These are phyloP conservation scores for Sphagnurus paluster DNA, from an alignment of 1,284 basidiomycete species.

Conservation along the genomic window DNA sequence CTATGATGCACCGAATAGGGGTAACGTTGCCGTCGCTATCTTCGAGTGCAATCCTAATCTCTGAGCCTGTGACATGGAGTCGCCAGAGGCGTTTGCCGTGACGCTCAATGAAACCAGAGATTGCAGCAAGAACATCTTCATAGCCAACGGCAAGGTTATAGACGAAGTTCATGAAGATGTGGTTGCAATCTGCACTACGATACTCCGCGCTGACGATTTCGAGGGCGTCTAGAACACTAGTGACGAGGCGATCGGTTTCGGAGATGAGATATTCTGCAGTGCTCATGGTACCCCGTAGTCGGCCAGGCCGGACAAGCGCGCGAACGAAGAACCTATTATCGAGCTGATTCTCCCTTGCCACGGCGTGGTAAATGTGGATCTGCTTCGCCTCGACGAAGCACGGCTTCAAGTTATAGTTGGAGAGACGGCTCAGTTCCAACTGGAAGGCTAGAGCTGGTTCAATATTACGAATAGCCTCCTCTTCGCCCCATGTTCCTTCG, in stretches of 20 bases:
- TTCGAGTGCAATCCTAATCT: slow-evolving; percentile 95
- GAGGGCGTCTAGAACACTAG: slow-evolving; percentile 91
- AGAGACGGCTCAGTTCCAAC: slow-evolving; percentile 93
- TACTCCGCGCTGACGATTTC: slow-evolving; percentile 89
- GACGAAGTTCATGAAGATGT: slow-evolving; percentile 98
- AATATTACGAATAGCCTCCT: slow-evolving; percentile 96
- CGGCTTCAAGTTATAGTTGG: slow-evolving; percentile 95
- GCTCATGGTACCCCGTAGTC: slow-evolving; percentile 88
- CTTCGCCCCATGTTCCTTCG: slow-evolving; percentile 85
- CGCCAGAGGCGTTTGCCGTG: slow-evolving; percentile 98
- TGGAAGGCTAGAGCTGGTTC: slow-evolving; percentile 99
- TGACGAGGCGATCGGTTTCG: slow-evolving; percentile 96
- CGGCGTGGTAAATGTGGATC: slow-evolving; percentile 95
- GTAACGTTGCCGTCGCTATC: slow-evolving; percentile 91
- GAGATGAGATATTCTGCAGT: slow-evolving; percentile 97
- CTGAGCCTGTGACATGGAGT: slow-evolving; percentile 95
- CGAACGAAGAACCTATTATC: slow-evolving; percentile 99
- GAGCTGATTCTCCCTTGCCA: slow-evolving; percentile 93
- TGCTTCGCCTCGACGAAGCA: slow-evolving; percentile 93
- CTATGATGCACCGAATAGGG: slow-evolving; percentile 96
- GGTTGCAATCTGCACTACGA: slow-evolving; percentile 92
- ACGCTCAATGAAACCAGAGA: slow-evolving; percentile 97
- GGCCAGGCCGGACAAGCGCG: slow-evolving; percentile 93
- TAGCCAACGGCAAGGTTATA: slow-evolving; percentile 96
- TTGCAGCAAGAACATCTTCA: slow-evolving; percentile 93